Conservation (phyloP, 2,329 filamentous ascomycete genomes). For the Neoarthrinium moseri region DNA sequence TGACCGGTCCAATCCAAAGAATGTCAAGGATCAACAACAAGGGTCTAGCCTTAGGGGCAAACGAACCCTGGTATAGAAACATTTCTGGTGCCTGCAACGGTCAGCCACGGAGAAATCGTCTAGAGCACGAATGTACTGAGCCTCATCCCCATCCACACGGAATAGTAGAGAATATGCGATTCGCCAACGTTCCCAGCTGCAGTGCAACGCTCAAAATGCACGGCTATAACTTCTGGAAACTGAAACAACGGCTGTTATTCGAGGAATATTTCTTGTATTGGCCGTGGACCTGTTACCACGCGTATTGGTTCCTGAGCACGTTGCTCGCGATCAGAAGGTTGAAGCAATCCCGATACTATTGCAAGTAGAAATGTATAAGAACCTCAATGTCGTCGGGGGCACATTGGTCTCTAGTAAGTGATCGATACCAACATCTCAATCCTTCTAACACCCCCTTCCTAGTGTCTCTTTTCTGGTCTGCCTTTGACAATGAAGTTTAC, state of each 20-base stretch:
- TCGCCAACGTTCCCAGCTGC: not conserved
- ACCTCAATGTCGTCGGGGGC: too few relatives aligned
- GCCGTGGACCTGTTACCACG: not conserved
- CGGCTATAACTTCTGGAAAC: not conserved
- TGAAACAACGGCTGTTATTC: conserved; percentile 1
- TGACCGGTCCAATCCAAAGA: too few relatives aligned
- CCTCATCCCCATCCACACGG: not conserved
- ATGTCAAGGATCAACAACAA: too few relatives aligned
- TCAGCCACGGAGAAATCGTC: conserved; percentile 2
- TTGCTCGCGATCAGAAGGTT: too few relatives aligned
- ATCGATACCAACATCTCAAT: too few relatives aligned
- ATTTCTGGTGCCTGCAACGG: not conserved
- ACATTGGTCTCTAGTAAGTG: too few relatives aligned
- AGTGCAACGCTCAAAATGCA: not conserved
- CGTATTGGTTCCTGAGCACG: too few relatives aligned
- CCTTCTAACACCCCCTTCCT: too few relatives aligned
- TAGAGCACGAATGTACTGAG: not conserved
- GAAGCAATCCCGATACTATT: not conserved
- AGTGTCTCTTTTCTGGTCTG: not conserved
- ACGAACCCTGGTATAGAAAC: not conserved
- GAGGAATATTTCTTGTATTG: conserved; percentile 6
- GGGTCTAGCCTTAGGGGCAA: too few relatives aligned
- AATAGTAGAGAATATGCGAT: too few relatives aligned
- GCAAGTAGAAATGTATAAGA: not conserved
- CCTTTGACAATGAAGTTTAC: conserved; percentile 19